Base-by-base conservation (phyloP, 139 green algal genomes). In the Dunaliella primolecta region DNA sequence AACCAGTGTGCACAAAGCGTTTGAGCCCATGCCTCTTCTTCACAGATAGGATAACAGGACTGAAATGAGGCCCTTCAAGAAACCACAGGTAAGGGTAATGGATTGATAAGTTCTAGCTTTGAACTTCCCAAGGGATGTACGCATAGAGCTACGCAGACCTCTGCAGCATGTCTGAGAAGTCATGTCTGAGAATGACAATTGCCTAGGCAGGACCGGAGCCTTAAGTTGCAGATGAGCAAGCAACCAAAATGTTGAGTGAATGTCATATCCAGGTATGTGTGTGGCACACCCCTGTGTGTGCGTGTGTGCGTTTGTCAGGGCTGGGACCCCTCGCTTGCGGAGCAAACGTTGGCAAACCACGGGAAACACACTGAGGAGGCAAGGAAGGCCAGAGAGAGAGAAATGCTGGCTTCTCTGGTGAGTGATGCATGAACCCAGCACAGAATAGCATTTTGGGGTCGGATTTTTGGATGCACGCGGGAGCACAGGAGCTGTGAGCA, bases 241-340 rank as follows among this genome's bases (percentile, higher is more conserved):
- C n/a, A n/a, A n/a, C n/a, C n/a, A n/a, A n/a, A n/a, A n/a, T n/a
- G n/a, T n/a, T n/a, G n/a, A n/a, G n/a, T n/a, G n/a, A n/a, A n/a
- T n/a, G n/a, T n/a, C n/a, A n/a, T n/a, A n/a, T n/a, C n/a, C n/a
- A n/a, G n/a, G n/a, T n/a, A n/a, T n/a, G n/a, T n/a, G n/a, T n/a
- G n/a, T n/a, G n/a, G n/a, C 46, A 64, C 46, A 64, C 46, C 7
- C 46, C 7, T 64, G 46, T 15, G 46, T 15, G 46, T 15, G 46
- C 46, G 46, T 15, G 46, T 15, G 46, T 15, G 46, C 46, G 46
- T 15, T 64, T 25, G 7, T 25, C 46, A 64, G 84, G 84, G 87
- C 3, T 90, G 87, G 33, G 75, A 91, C 74, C 88, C 88, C 1
- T 2, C 29, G 24, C 35, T 91, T 1, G 88, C 88, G 0, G 70